Base-by-base conservation (phyloP, 225 moss, liverwort and hornwort species). In the Bryoerythrophyllum caledonicum region DNA sequence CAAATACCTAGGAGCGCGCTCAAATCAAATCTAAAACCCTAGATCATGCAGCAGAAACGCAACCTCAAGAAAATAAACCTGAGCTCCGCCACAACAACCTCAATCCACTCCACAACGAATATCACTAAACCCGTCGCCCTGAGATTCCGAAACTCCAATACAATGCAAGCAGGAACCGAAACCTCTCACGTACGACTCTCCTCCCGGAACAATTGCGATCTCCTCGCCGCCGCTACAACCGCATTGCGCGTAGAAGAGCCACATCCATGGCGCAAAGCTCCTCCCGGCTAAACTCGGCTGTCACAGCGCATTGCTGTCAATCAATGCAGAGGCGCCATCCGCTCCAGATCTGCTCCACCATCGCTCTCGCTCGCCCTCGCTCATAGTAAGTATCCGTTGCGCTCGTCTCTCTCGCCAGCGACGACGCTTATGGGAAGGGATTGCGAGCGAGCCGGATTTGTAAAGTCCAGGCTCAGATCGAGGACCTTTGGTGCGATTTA, bases 11-110 rank as follows among this genome's bases (percentile, higher is more conserved):
- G 6, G 37, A 71, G 12, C 14, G 6, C 17, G 57, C 26, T 58
- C 71, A 11, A 10, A 41, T 27, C 71, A 30, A 48, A 23, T 61
- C 60, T 34, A 46, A 72, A 72, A 72, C 72, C 72, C 72, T 60
- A 72, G 61, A 23, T 21, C 46, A 72, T 46, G 15, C 46, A 72
- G 32, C 48, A 72, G 44, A 60, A 70, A 20, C 44, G 8, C 28
- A 60, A 44, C 41, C 28, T n/a, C n/a, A n/a, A n/a, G n/a, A n/a
- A n/a, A n/a, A 16, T 28, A 38, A 11, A 58, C 26, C 26, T n/a
- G 9, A 60, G 20, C 46, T 44, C 30, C n/a, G 8, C n/a, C 60
- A 60, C 72, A 43, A 56, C 20, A 56, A 27, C 1, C 71, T 27
- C 41, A 12, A 3, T 59, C 27, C 16, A 60, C 28, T 48, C 72